Evolutionary conservation across 2,329 filamentous ascomycete species (phyloP).

Genomic region (Xylariaceae sp.): DNA sequence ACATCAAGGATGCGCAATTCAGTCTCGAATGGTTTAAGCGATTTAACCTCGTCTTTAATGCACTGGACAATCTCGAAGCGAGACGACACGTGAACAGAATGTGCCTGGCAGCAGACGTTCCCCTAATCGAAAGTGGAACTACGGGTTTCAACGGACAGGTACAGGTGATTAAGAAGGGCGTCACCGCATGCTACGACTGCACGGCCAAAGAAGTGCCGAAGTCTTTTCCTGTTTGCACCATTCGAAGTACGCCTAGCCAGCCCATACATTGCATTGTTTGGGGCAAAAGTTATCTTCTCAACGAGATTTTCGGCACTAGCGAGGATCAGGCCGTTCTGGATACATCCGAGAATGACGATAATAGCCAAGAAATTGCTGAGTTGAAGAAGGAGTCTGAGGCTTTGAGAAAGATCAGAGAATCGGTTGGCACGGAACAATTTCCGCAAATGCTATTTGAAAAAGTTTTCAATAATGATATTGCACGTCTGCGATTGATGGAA

Average conservation of each 20-base stretch:
- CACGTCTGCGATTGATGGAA: constrained; percentile 76
- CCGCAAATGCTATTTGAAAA: constrained; percentile 81
- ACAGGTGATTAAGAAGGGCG: constrained; percentile 87
- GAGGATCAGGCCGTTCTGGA: constrained; percentile 83
- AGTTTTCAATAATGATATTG: constrained; percentile 81
- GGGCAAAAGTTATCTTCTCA: constrained; percentile 94
- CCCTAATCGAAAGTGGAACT: constrained; percentile 91
- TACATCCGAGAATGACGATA: constrained; percentile 72
- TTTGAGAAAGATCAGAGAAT: constrained; percentile 72
- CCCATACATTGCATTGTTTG: constrained; percentile 98
- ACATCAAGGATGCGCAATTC: constrained; percentile 88
- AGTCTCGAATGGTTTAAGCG: constrained; percentile 79
- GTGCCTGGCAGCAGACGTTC: constrained; percentile 87
- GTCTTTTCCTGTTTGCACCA: constrained; percentile 92
- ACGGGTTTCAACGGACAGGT: constrained; percentile 98
- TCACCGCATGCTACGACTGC: constrained; percentile 96
- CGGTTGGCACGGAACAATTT: constrained; percentile 75
- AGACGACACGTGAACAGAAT: constrained; percentile 94
- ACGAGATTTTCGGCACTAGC: constrained; percentile 87
- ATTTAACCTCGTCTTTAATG: constrained; percentile 91
- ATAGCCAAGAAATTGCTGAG: constrained; percentile 82
- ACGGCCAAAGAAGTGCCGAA: constrained; percentile 84
- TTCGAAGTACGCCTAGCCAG: constrained; percentile 90
- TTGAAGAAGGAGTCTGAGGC: constrained; percentile 77
- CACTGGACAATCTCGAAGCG: constrained; percentile 90